Percentiles rank a stretch among this genome's conserved stretches.
These are phyloP conservation scores for Entoloma clypeatum DNA, from an alignment of 1,284 basidiomycete genomes.

Conservation along the genomic window DNA sequence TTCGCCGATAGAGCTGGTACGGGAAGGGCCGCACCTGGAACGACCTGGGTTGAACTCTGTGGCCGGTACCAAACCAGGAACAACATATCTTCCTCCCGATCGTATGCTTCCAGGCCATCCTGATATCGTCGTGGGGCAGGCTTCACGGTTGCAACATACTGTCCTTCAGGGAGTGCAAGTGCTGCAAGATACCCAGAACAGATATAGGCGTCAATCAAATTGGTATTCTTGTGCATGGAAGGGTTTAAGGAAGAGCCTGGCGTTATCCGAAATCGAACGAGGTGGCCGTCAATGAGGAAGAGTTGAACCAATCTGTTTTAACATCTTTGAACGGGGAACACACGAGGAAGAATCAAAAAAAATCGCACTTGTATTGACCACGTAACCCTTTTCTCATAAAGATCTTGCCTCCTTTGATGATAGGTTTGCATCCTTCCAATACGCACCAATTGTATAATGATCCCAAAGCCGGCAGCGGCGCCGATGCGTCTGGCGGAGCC, in stretches of 20 bases:
- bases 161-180: conserved; percentile 54
- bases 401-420: conserved; percentile 66
- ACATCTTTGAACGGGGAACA: conserved; percentile 10
- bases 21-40: conserved; percentile 23
- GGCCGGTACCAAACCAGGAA: conserved; percentile 69
- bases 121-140: conserved; percentile 64
- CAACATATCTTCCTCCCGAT: conserved; percentile 70
- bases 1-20: conserved; percentile 57
- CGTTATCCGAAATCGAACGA: conserved; percentile 60
- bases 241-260: conserved; percentile 49
- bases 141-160: conserved; percentile 53
- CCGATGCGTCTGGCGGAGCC: conserved; percentile 46
- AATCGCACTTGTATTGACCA: conserved; percentile 65
- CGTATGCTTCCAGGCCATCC: conserved; percentile 76
- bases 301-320: conserved; percentile 58
- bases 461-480: conserved; percentile 52
- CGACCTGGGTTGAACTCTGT: conserved; percentile 20
- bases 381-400: conserved; percentile 64
- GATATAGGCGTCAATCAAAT: conserved; percentile 71
- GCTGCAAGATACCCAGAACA: conserved; percentile 75
- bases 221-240: conserved; percentile 47
- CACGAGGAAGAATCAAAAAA: background rate
- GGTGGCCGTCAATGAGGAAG: conserved; percentile 60
- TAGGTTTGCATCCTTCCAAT: conserved; percentile 68
- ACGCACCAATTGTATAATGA: conserved; percentile 80